Base-by-base conservation (phyloP, 2,329 filamentous ascomycete species). In the Coleophoma cylindrospora region DNA sequence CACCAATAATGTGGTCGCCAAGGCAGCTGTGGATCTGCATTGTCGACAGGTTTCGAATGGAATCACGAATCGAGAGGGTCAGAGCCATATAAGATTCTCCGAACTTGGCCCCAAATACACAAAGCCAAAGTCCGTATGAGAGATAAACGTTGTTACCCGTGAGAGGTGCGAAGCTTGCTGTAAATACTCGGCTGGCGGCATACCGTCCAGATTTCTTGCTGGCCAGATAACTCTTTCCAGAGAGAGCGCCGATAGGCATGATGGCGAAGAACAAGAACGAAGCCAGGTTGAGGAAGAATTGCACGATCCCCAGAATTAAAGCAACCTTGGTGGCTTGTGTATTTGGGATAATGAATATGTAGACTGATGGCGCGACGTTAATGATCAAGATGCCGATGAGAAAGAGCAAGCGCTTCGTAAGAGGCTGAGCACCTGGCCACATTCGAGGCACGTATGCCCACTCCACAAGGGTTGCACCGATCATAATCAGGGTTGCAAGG, bases 131-230 rank as follows among this genome's bases (percentile, higher is more conserved):
- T 65, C 92, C 91, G 63, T 91, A 97, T 0, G 94, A 99, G 87
- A 99, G 91, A 75, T 90, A 94, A 83, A 94, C 91, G 67, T 97
- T 91, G 59, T 96, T 96, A 49, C 94, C 94, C 40, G 78, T 75
- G 13, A 99, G 82, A 14, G 82, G 84, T 8, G 94, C 91, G 68
- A 86, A 99, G 68, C 91, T 96, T 34, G 95, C 94, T 0, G 94
- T 99, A 67, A 99, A 99, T 0, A 94, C 99, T 71, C 99, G 94
- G 64, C 92, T 97, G 43, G 94, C 94, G 49, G 99, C 94, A 57
- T 99, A 99, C 54, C 86, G 86, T 44, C 94, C 84, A 11, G 89
- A 90, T 64, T 96, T 94, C 70, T 91, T 91, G 49, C 88, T 92
- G 21, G 32, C 41, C 61, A 99, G 68, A 68, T 99, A 99, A 70